Conservation (phyloP, 352 stramenopile genomes). For the Pythium monospermum region DNA sequence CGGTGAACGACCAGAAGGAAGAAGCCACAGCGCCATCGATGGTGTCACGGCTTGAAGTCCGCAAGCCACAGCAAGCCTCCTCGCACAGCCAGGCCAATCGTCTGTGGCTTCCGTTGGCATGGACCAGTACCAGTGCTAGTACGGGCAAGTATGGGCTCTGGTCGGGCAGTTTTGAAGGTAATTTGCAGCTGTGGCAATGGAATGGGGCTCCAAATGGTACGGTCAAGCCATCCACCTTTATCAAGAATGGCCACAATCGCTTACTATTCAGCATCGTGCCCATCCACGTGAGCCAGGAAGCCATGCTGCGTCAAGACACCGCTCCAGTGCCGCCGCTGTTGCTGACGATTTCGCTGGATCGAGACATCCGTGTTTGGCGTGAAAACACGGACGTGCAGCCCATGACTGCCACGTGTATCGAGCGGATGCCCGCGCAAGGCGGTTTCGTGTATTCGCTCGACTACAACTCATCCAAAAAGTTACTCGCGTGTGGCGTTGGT, state of each 20-base stretch:
- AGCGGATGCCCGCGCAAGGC: constrained; percentile 47
- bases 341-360: constrained; percentile 58
- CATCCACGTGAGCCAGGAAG: constrained; percentile 1
- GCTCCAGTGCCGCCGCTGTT: too few species aligned
- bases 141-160: constrained; percentile 34
- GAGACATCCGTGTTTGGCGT: constrained; percentile 59
- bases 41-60: constrained; percentile 31
- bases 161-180: constrained; percentile 69
- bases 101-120: constrained; percentile 68
- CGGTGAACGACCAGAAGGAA: constrained; percentile 8
- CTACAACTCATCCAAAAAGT: constrained; percentile 22
- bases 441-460: constrained; percentile 58
- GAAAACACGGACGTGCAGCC: constrained; percentile 15
- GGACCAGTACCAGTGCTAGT: constrained; percentile 22
- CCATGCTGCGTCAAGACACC: too few species aligned
- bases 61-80: constrained; percentile 57
- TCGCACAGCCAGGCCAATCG: constrained; percentile 64
- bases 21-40: constrained; percentile 4
- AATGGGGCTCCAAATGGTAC: constrained; percentile 1
- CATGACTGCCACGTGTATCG: constrained; percentile 24
- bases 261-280: constrained; percentile 63
- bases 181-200: constrained; percentile 62
- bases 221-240: constrained; percentile 38
- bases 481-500: constrained; percentile 52
- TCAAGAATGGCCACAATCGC: constrained; percentile 56